phyloP scores from a whole-genome alignment of 805 yeast genomes.

The Millerago galiae region DNA sequence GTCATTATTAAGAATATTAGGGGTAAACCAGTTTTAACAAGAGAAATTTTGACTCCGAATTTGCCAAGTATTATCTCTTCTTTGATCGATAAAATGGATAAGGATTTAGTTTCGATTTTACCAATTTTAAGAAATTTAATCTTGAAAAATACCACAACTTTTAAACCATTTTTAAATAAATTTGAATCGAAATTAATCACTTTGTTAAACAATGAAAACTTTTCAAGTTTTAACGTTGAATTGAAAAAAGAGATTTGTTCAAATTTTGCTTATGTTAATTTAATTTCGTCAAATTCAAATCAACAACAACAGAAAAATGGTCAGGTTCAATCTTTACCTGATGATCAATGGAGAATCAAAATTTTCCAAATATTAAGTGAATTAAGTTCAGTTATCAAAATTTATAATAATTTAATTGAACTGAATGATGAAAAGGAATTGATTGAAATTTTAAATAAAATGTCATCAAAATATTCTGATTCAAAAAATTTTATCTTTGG shows the following conservation, averaged over 20 bases:
- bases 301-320: slow-evolving; percentile 25
- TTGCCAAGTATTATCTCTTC: slow-evolving; percentile 54
- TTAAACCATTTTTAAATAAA: slow-evolving; percentile 69
- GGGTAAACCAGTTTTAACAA: slow-evolving; percentile 77
- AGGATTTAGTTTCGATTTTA: slow-evolving; percentile 28
- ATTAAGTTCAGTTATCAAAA: slow-evolving; percentile 43
- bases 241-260: slow-evolving; percentile 39
- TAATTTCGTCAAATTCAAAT: slow-evolving; percentile 38
- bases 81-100: slow-evolving; percentile 40
- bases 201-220: slow-evolving; percentile 29
- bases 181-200: slow-evolving; percentile 40
- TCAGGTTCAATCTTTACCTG: slow-evolving; percentile 29
- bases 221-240: slow-evolving; percentile 30
- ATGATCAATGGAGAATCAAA: slow-evolving; percentile 42
- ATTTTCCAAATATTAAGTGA: slow-evolving; percentile 45
- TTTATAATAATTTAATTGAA: slow-evolving; percentile 55
- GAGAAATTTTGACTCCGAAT: slow-evolving; percentile 80
- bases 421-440: slow-evolving; percentile 50
- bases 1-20: slow-evolving; percentile 40
- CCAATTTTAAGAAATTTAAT: slow-evolving; percentile 39
- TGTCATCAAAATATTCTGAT: slow-evolving; percentile 29
- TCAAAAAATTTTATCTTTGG: slow-evolving; percentile 32
- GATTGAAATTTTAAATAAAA: slow-evolving; percentile 29
- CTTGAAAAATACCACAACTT: slow-evolving; percentile 64
- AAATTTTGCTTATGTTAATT: slow-evolving; percentile 50